Conservation (phyloP, 768 basidiomycete genomes). For the Crassisporium funariophilum region DNA sequence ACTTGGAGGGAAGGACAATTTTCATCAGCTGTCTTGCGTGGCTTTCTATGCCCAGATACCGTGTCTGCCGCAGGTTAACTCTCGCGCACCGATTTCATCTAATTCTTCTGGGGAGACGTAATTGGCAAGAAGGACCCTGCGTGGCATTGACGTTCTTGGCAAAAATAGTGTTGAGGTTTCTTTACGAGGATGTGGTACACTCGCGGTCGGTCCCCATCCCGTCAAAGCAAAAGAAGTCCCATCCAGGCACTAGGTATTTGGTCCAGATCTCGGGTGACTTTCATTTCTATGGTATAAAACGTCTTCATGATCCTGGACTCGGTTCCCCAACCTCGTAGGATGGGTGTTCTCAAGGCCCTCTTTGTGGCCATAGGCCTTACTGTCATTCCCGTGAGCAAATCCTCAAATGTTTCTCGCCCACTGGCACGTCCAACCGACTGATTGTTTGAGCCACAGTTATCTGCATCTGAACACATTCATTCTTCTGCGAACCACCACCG, state of each 20-base stretch:
- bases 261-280: conserved; percentile 27
- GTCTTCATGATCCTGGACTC: conserved; percentile 11
- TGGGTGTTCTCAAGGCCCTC: conserved; percentile 34
- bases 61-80: conserved; percentile 13
- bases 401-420: conserved; percentile 7
- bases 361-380: conserved; percentile 36
- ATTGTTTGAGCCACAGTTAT: conserved; percentile 20
- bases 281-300: conserved; percentile 30
- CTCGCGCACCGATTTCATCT: conserved; percentile 2
- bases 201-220: conserved; percentile 17
- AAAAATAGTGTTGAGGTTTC: conserved; percentile 16
- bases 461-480: conserved; percentile 25
- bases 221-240: conserved; percentile 19
- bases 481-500: conserved; percentile 24
- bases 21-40: background rate
- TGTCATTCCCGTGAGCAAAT: conserved; percentile 41
- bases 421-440: background rate
- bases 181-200: conserved; percentile 18
- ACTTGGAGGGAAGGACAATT: no score
- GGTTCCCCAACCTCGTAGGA: conserved; percentile 23
- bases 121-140: conserved; percentile 21
- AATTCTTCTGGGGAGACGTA: conserved; percentile 20
- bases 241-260: conserved; percentile 26
- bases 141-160: conserved; percentile 19
- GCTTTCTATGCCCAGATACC: conserved; percentile 7